Evolutionary conservation across 1,284 basidiomycete species (phyloP).

Genomic region (Austropuccinia psidii): DNA sequence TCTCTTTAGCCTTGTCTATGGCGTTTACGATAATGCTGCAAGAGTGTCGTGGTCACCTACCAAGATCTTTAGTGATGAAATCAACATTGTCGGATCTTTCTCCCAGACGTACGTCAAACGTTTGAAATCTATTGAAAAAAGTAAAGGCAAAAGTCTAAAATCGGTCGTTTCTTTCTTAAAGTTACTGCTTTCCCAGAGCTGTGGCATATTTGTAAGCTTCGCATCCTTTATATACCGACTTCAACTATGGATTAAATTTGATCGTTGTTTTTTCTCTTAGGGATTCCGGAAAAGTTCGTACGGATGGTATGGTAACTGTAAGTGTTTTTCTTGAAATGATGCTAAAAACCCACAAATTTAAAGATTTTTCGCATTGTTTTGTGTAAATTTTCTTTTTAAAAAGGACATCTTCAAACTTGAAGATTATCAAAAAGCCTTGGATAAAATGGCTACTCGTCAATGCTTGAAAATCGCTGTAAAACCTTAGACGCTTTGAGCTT

Average conservation of each 20-base stretch:
- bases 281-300: slow-evolving; percentile 69
- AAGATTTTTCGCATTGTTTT: background rate
- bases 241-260: background rate
- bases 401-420: slow-evolving; percentile 53
- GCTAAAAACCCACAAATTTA: background rate
- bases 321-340: background rate
- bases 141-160: background rate
- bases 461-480: slow-evolving; percentile 50
- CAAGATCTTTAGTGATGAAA: slow-evolving; percentile 78
- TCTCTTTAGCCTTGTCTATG: slow-evolving; percentile 59
- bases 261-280: background rate
- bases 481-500: too few species aligned
- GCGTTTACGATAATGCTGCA: slow-evolving; percentile 62
- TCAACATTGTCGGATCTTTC: slow-evolving; percentile 53
- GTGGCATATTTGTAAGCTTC: slow-evolving; percentile 60
- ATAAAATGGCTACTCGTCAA: slow-evolving; percentile 62
- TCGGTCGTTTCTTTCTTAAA: slow-evolving; percentile 48
- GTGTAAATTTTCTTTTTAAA: background rate
- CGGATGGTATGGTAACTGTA: slow-evolving; percentile 64
- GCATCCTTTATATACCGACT: background rate
- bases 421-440: slow-evolving; percentile 69
- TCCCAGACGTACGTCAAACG: slow-evolving; percentile 43
- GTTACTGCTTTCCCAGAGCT: slow-evolving; percentile 75
- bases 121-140: slow-evolving; percentile 75
- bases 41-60: slow-evolving; percentile 71